Evolutionary conservation across 2,329 filamentous ascomycete species (phyloP).

Genomic region (Penicillium sp.): DNA sequence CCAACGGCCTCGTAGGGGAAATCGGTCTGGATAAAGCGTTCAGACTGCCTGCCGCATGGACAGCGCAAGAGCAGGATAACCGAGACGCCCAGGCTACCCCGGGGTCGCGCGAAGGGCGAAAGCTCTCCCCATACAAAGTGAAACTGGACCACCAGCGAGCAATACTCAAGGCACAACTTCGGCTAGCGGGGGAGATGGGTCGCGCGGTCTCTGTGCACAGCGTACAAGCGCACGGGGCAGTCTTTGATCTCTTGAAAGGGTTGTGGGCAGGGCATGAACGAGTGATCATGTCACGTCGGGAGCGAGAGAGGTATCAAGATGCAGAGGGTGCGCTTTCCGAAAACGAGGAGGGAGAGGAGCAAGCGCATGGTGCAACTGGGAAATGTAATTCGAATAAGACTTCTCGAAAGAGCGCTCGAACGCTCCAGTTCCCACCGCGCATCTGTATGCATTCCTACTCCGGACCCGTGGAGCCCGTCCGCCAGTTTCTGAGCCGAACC

Average conservation of each 20-base stretch:
- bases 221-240: conserved; percentile 59
- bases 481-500: conserved; percentile 70
- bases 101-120: conserved; percentile 59
- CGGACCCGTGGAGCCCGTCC: conserved; percentile 69
- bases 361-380: not conserved
- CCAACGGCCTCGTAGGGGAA: conserved; percentile 59
- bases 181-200: conserved; percentile 57
- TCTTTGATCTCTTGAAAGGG: conserved; percentile 55
- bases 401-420: conserved; percentile 1
- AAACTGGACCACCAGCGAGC: conserved; percentile 57
- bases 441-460: conserved; percentile 95
- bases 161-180: conserved; percentile 57
- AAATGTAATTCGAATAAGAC: not conserved
- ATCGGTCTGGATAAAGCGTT: conserved; percentile 62
- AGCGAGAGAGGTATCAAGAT: conserved; percentile 39
- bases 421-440: conserved; percentile 73
- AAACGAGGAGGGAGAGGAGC: conserved; percentile 16
- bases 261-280: conserved; percentile 59
- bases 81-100: conserved; percentile 50
- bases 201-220: conserved; percentile 62
- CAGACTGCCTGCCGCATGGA: conserved; percentile 56
- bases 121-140: conserved; percentile 57
- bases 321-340: conserved; percentile 31
- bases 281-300: conserved; percentile 49
- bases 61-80: conserved; percentile 28